Base-by-base conservation (phyloP, 208 protist species). In the Borovskyia barvae region DNA sequence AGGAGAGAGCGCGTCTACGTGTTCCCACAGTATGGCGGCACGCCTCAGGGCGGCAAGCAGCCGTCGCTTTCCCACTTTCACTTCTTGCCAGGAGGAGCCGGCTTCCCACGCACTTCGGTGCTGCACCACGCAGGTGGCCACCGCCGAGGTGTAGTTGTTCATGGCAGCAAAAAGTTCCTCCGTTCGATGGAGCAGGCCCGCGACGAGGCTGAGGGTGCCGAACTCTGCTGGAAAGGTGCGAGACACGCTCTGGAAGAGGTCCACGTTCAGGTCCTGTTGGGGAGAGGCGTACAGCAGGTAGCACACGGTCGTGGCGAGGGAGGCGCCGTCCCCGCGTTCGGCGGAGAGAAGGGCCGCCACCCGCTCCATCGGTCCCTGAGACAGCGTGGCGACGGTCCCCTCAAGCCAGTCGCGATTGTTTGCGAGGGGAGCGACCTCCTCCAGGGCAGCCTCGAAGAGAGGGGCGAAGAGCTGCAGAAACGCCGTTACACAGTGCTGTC, bases 91-190 rank as follows among this genome's bases (percentile, higher is more conserved):
- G n/a, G 40, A 36, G 19, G 42, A 32, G 20, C 20, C 30, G 8
- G 20, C 17, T 25, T 56, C 46, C 0, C 19, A 15, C 11, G 52
- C 55, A 0, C 4, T 25, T 3, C 35, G 51, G 19, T 47, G 12
- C 24, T 26, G 5, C 20, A 70, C 1, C 5, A 80, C 2, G 3
- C 25, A 15, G 32, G 67, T 67, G 11, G 59, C 35, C 19, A 82
- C 22, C 26, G 80, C 77, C 5, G 77, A 57, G 5, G 79, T 64
- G 63, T 87, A 90, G 61, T 88, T 90, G 43, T 87, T 75, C 37
- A 80, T 69, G 12, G 81, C 80, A 2, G 78, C 73, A n/a, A 92
- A 61, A 0, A 84, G 43, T 2, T 59, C 17, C 51, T 86, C 77
- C 15, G 82, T 92, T 48, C 74, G 58, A 46, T 76, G 71, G 35